These are phyloP conservation scores for Syzygium grande DNA, from an alignment of 345 rosid species.

Conservation along the genomic window DNA sequence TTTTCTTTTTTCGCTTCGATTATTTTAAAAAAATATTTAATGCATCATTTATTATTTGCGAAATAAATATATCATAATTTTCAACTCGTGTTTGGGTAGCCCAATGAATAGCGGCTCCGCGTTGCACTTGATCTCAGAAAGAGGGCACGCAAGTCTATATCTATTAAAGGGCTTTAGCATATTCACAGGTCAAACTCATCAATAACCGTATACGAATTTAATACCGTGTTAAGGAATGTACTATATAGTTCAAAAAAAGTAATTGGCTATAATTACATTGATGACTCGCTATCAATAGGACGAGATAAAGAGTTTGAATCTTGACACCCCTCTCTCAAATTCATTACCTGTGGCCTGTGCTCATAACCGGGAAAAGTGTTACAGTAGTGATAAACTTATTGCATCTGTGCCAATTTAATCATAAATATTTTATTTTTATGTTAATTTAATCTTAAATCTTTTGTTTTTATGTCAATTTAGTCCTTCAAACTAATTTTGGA, in stretches of 20 bases:
- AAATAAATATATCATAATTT: not conserved
- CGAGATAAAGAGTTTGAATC: not conserved
- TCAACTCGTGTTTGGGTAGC: not conserved
- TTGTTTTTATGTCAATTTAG: no score
- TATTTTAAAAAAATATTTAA: not conserved
- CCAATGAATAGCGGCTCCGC: accelerated
- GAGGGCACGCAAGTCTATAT: not conserved
- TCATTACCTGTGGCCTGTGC: not conserved
- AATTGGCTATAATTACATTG: not conserved
- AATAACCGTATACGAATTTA: not conserved
- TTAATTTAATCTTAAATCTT: no score
- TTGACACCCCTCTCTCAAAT: not conserved
- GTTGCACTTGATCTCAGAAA: not conserved
- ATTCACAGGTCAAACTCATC: not conserved
- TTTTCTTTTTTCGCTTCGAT: no score
- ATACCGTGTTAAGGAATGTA: not conserved
- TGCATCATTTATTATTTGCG: not conserved
- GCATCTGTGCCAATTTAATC: no score
- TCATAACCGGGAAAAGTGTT: no score
- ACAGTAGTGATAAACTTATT: no score
- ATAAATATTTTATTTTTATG: no score
- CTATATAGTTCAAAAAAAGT: no score
- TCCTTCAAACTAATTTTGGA: no score
- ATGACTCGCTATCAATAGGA: not conserved
- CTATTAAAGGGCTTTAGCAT: not conserved